Evolutionary conservation across 306 rosid genomes (phyloP), one percentile per base, ranked within the genome.

Genomic region (Quercus cerris): DNA sequence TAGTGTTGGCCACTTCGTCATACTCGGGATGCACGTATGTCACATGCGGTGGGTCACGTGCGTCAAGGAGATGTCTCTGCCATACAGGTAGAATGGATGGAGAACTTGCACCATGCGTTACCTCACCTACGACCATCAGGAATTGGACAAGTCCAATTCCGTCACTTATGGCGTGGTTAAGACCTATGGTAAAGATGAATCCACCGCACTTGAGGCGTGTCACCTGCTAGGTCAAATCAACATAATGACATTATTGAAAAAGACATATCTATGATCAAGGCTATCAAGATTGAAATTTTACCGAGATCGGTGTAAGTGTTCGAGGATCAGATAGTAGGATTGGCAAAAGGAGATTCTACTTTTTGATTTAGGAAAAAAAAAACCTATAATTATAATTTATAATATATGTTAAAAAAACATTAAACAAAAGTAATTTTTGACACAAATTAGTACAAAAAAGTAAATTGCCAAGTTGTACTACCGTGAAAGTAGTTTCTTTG

Each of bases 111-210:
- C 91, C 91, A 0, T 89, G 84, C 0, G 86, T 87, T 2, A 83
- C 75, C 79, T 90, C 91, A 1, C 87, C 86, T 7, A 90, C 1
- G 0, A 90, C 90, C 0, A 18, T 63, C 88, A 88, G 68, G 84
- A 90, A 90, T 22, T 90, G 89, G n/a, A 81, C 89, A 3, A 88
- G 5, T 1, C 94, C 89, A 0, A 71, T 38, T 3, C 86, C 94
- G 3, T 88, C 94, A 7, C 83, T 18, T 86, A 90, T 88, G 0
- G 94, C 81, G 80, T 88, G 91, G 81, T 90, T 90, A 18, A 86
- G 64, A 2, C 94, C 86, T 5, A 88, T 61, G 1, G 87, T 81
- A 1, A 86, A 76, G 15, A 90, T 88, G 84, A 90, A 90, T 10
- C 91, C 87, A 0, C 90, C 94, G 9, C 94, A 90, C 71, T 46